Evolutionary conservation across 2,329 filamentous ascomycete species (phyloP), one percentile per base, ranked within the genome.

Genomic region (Mycosphaerelloides madeirae): DNA sequence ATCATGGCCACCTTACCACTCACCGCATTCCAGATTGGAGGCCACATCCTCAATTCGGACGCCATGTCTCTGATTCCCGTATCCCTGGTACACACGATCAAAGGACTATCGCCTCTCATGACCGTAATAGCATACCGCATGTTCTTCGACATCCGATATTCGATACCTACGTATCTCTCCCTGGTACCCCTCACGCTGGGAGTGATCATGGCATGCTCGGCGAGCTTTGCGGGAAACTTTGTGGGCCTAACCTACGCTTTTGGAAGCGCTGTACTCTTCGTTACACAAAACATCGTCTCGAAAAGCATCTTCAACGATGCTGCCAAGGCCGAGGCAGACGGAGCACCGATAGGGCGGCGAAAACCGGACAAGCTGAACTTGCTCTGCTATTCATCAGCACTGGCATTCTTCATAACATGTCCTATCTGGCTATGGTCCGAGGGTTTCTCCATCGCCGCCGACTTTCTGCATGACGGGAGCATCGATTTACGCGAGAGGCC

Each of bases 261-360:
- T 29, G 73, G 87, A 28, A 90, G 88, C n/a, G 88, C 93, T 6
- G 73, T 97, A 44, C 85, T 97, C 53, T 98, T 98, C 62, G 93
- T 98, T 29, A 93, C 89, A 0, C 93, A 98, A 64, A 98, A 98
- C 63, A 98, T 98, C 45, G 95, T 96, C 55, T 97, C 91, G 15
- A 98, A 98, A 69, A 87, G 88, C 54, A 81, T 98, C 8, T 98
- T 98, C 74, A 98, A 96, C 65, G 90, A 96, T 63, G 88, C 87
- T 6, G 84, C 88, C 6, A 83, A 83, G 46, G 86, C 87, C 2
- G 91, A 96, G 67, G 80, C 83, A 6, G 87, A 95, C 42, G 70
- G 73, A 2, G 79, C 79, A 1, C 75, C 77, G 1, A 68, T 75
- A 11, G 77, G 78, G 43, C 78, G 81, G 33, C 81, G 83, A 50